A percentile compares a stretch with the other conserved stretches of the same genome.
These are phyloP conservation scores for Omphalea diandra DNA, from an alignment of 441 rosid species.

Conservation along the genomic window DNA sequence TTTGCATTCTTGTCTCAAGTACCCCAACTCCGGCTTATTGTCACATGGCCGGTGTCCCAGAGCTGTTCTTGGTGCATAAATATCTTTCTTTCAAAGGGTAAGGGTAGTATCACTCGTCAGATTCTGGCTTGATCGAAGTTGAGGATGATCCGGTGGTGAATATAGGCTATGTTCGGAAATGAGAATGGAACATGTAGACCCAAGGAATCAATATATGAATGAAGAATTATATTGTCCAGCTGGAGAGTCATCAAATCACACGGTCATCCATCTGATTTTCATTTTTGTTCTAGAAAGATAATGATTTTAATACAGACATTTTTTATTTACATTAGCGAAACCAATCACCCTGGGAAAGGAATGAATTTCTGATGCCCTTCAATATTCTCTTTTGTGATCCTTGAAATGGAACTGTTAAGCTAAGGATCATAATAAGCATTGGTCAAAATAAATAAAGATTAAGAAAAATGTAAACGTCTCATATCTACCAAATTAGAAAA, in stretches of 20 bases:
- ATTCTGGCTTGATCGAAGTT: neutral
- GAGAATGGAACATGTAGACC: neutral
- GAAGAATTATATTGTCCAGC: neutral
- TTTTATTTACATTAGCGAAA: no score
- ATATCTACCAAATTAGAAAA: neutral
- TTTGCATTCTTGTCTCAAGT: conserved; percentile 1
- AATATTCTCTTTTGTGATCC: neutral
- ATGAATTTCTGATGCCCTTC: no score
- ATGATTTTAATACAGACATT: neutral
- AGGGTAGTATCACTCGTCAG: no score
- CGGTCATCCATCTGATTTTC: neutral
- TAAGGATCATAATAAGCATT: neutral
- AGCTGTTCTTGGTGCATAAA: no score
- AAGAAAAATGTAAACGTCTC: no score
- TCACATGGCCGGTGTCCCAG: neutral
- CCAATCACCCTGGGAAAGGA: conserved; percentile 11
- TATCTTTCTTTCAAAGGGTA: no score
- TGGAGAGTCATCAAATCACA: neutral
- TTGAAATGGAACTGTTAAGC: neutral
- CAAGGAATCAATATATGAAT: neutral
- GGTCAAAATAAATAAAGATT: neutral
- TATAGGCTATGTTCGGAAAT: neutral
- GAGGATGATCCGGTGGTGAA: neutral
- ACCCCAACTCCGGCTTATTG: neutral
- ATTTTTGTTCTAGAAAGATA: neutral